Evolutionary conservation across 1,284 basidiomycete genomes (phyloP).

Genomic region (Trichosporon ovoides): DNA sequence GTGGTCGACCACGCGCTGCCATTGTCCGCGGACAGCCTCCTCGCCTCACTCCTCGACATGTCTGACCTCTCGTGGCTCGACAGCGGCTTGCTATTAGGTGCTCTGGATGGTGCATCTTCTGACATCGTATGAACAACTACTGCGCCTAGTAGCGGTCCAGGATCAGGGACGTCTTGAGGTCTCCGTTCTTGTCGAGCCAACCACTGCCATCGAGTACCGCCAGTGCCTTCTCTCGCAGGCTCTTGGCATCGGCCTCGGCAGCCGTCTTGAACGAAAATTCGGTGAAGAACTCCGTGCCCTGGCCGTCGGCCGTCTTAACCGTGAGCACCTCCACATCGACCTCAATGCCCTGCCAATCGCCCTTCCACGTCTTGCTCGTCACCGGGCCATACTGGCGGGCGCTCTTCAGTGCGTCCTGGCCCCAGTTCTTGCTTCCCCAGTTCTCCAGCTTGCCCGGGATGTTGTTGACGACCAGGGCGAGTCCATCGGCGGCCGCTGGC

Average conservation of each 20-base stretch:
- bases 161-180: slow-evolving; percentile 11
- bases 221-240: slow-evolving; percentile 8
- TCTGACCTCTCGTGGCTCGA: slow-evolving; percentile 15
- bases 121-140: not conserved
- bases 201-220: not conserved
- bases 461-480: not conserved
- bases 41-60: slow-evolving; percentile 2
- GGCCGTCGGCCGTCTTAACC: not conserved
- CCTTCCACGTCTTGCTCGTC: slow-evolving; percentile 1
- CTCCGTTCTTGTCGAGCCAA: slow-evolving; percentile 8
- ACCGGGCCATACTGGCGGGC: slow-evolving; percentile 12
- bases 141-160: slow-evolving; percentile 7
- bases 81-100: slow-evolving; percentile 1
- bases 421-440: slow-evolving; percentile 6
- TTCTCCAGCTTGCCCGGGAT: slow-evolving; percentile 6
- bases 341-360: not conserved
- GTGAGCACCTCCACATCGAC: slow-evolving; percentile 12
- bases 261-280: slow-evolving; percentile 8
- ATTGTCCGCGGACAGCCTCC: slow-evolving; percentile 6
- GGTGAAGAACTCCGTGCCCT: slow-evolving; percentile 2
- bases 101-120: slow-evolving; percentile 6
- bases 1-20: not conserved
- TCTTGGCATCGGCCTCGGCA: not conserved
- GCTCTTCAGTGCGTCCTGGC: not conserved
- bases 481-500: not conserved